phyloP scores from a whole-genome alignment of 2,329 filamentous ascomycete species.

The Fusarium fujikuroi region DNA sequence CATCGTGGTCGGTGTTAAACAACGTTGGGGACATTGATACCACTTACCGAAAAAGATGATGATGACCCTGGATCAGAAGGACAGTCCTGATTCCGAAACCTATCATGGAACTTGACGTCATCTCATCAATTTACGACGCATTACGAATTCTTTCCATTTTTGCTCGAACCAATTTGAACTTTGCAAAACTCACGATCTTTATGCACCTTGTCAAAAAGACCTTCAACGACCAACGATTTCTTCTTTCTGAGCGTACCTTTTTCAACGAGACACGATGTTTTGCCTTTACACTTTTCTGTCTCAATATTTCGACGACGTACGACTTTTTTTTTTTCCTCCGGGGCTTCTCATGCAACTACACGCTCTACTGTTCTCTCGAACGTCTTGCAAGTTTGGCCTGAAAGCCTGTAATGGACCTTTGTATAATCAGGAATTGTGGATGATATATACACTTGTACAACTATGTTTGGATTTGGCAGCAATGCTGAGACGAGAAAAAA shows the following conservation, averaged over 20 bases:
- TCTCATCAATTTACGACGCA: constrained; percentile 44
- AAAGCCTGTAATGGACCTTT: constrained; percentile 14
- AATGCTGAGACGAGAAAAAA: constrained; percentile 26
- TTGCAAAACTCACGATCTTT: constrained; percentile 38
- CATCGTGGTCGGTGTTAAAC: constrained; percentile 61
- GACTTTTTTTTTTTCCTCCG: constrained; percentile 3
- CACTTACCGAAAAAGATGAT: constrained; percentile 30
- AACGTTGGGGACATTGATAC: constrained; percentile 56
- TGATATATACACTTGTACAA: constrained; percentile 37
- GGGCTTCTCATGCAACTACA: background rate
- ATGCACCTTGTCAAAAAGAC: constrained; percentile 30
- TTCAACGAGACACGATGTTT: constrained; percentile 41
- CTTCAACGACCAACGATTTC: constrained; percentile 41
- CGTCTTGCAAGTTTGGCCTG: constrained; percentile 3
- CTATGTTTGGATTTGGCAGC: constrained; percentile 36
- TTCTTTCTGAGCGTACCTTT: constrained; percentile 26
- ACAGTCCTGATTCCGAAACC: constrained; percentile 9
- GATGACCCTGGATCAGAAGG: constrained; percentile 23
- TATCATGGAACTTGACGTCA: constrained; percentile 32
- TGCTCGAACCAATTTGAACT: constrained; percentile 28
- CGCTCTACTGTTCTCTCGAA: background rate
- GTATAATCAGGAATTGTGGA: constrained; percentile 28
- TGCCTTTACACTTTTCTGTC: constrained; percentile 23
- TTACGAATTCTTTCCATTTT: constrained; percentile 39
- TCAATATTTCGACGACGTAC: constrained; percentile 28